These are phyloP conservation scores for Letharia columbiana DNA, from an alignment of 495 filamentous ascomycete genomes.

Conservation along the genomic window DNA sequence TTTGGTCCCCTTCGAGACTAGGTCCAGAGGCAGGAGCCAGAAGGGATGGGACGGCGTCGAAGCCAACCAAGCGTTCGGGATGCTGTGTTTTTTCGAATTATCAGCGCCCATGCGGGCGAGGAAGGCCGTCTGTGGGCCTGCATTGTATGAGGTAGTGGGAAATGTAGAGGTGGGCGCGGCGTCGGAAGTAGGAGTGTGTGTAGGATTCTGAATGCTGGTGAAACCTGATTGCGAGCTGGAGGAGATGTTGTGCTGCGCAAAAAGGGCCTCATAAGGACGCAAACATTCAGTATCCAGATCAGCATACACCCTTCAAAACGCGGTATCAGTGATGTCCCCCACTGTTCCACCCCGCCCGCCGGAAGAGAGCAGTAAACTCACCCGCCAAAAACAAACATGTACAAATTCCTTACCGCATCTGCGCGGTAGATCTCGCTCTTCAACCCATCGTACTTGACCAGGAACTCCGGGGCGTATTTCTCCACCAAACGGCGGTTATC, in stretches of 20 bases:
- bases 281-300: background rate
- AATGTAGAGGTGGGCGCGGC: background rate
- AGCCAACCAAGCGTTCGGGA: background rate
- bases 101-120: background rate
- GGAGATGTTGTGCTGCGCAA: background rate
- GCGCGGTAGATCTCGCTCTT: slow-evolving; percentile 1
- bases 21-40: background rate
- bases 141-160: background rate
- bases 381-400: background rate
- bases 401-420: background rate
- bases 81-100: background rate
- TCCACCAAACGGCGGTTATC: background rate
- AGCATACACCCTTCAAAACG: background rate
- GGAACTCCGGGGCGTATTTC: background rate
- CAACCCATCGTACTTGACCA: background rate
- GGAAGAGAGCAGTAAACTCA: background rate
- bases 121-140: background rate
- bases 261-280: background rate
- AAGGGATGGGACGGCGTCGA: background rate
- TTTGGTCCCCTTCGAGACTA: background rate
- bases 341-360: background rate
- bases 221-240: background rate
- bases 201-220: background rate
- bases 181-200: background rate
- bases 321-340: background rate